Percentiles rank a stretch among this genome's conserved stretches.
These are phyloP conservation scores for Moniliophthora roreri DNA, from an alignment of 1,284 basidiomycete species.

Conservation along the genomic window DNA sequence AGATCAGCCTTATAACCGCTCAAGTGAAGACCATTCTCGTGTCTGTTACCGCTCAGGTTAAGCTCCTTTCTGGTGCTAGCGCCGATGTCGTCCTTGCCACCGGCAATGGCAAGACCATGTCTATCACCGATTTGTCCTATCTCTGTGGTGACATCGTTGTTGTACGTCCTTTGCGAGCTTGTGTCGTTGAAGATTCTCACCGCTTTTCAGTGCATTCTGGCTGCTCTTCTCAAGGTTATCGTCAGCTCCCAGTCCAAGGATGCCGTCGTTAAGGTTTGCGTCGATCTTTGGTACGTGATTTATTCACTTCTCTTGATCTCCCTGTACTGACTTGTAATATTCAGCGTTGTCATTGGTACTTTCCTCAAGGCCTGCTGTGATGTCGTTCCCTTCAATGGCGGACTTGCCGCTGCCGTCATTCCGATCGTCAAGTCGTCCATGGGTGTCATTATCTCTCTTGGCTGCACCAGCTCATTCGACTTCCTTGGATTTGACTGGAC, in stretches of 20 bases:
- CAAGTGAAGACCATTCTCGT: neutral
- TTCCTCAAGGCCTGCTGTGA: neutral
- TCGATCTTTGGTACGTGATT: neutral
- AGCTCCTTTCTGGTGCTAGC: neutral
- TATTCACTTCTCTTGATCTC: neutral
- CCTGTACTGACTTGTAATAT: no score
- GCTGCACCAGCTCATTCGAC: neutral
- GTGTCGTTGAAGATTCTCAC: neutral
- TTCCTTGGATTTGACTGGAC: neutral
- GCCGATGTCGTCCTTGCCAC: neutral
- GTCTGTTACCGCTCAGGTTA: neutral
- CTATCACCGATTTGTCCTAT: neutral
- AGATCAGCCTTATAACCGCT: neutral
- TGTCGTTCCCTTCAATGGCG: neutral
- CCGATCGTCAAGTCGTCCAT: neutral
- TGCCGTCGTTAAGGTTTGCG: neutral
- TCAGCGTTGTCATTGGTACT: neutral
- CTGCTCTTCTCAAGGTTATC: neutral
- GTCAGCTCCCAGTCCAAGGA: neutral
- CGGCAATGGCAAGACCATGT: neutral
- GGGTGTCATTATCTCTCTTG: neutral
- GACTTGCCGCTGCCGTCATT: neutral
- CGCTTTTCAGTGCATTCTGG: neutral
- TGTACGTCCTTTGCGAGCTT: neutral
- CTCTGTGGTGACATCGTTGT: neutral